Base-by-base conservation (phyloP, 1,284 basidiomycete genomes). In the Ustilago sp. region DNA sequence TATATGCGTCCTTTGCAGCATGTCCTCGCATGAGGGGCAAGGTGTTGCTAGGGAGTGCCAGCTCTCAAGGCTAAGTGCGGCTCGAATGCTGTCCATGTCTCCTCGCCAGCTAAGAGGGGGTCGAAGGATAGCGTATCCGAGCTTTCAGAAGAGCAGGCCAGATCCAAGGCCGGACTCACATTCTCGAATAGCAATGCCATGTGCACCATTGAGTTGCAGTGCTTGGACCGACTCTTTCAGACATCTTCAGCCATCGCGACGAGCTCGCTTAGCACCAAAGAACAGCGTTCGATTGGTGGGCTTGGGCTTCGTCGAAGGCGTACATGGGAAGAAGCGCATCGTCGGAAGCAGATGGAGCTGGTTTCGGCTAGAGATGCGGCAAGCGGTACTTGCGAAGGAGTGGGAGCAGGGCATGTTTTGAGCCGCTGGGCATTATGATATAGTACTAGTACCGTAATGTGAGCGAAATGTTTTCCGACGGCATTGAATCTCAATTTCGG, bases 241-340 rank as follows among this genome's bases (percentile, higher is more conserved):
- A 19, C 11, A 19, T 19, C n/a, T 45, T 19, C 43, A 45, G n/a
- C 36, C 43, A 19, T 45, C 8, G n/a, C 17, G 15, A 19, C n/a
- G 43, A 45, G n/a, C 43, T 45, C 43, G 43, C 43, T 45, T 45
- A 45, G 43, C 43, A 19, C n/a, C 43, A 17, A 45, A 15, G 39
- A 13, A 41, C 13, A 17, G 39, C 39, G 39, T 41, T 15, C 23
- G 3, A 41, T 2, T 41, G 2, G 39, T 3, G 23, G 23, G 23
- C 23, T 28, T 28, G 3, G 23, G 23, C 23, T 28, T 28, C 39
- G 17, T 41, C 39, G 17, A 41, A 41, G 36, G 9, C 36, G 13
- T 28, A 38, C 36, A 38, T 4, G 8, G 8, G 8, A 8, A 13
- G 36, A 38, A 38, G 36, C 36, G 36, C 39, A 17, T 41, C 39